These are phyloP conservation scores for Dendrobium huoshanense DNA, from an alignment of 106 monocot genomes.

Conservation along the genomic window DNA sequence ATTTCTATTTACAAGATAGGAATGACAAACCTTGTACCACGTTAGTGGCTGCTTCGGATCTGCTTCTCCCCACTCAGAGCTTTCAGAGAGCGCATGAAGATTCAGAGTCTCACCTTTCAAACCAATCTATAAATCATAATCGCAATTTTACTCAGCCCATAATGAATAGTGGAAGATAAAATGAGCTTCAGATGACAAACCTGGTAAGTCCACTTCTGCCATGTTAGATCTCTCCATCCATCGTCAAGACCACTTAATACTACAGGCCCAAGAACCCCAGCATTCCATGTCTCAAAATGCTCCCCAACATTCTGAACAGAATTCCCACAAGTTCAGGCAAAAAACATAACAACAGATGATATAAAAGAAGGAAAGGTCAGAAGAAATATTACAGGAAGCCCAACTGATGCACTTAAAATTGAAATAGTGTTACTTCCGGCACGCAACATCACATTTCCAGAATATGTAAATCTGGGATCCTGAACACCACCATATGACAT, in stretches of 20 bases:
- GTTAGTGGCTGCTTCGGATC: conserved; percentile 58
- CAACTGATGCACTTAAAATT: conserved; percentile 76
- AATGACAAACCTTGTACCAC: conserved; percentile 79
- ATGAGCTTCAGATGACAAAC: conserved; percentile 12
- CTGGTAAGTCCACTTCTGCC: conserved; percentile 91
- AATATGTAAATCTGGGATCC: conserved; percentile 71
- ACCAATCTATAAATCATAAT: conserved; percentile 52
- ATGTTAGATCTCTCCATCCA: conserved; percentile 78
- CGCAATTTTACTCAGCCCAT: not conserved
- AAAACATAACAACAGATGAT: not conserved
- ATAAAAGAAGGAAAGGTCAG: not conserved
- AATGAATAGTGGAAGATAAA: not conserved
- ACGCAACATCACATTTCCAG: conserved; percentile 57
- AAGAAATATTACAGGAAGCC: conserved; percentile 63
- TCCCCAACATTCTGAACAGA: conserved; percentile 67
- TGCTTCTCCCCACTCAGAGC: conserved; percentile 75
- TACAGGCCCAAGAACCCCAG: conserved; percentile 92
- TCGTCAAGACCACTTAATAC: conserved; percentile 75
- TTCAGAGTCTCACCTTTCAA: conserved; percentile 74
- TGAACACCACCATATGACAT: conserved; percentile 77
- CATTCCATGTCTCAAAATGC: conserved; percentile 93
- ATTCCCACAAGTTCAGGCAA: not conserved
- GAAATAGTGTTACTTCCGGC: conserved; percentile 89
- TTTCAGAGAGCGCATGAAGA: conserved; percentile 67
- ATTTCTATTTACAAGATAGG: not conserved